Evolutionary conservation across 371 early-diverging fungal species (phyloP).

Genomic region (Mucor racemosus): DNA sequence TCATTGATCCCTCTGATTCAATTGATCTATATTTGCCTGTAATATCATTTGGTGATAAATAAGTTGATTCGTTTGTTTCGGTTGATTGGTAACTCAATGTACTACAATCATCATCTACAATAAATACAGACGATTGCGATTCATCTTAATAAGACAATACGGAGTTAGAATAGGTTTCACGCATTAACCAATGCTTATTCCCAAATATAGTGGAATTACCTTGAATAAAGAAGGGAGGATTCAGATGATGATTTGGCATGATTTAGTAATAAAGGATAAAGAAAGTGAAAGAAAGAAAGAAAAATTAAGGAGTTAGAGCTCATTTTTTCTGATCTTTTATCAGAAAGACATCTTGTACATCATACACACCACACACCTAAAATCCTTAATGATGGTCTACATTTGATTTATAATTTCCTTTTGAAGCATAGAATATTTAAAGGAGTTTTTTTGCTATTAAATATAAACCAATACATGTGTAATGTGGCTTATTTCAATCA

Average conservation of each 20-base stretch:
- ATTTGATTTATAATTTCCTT: neutral
- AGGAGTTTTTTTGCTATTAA: neutral
- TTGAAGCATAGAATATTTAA: constrained; percentile 2
- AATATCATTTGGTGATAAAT: constrained; percentile 7
- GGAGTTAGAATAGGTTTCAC: constrained; percentile 5
- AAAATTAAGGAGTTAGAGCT: neutral
- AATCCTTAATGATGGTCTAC: constrained; percentile 3
- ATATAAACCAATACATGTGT: neutral
- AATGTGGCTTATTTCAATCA: constrained; percentile 8
- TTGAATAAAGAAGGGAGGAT: constrained; percentile 16
- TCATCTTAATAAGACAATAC: constrained; percentile 6
- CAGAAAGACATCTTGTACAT: neutral
- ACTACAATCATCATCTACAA: constrained; percentile 22
- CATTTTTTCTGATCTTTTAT: neutral
- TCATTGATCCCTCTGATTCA: neutral
- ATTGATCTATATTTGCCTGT: neutral
- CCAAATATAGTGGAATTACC: constrained; percentile 15
- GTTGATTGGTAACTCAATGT: constrained; percentile 16
- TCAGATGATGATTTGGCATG: neutral
- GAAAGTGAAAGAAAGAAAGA: neutral
- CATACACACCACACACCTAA: neutral
- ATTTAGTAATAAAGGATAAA: neutral
- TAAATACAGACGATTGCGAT: constrained; percentile 4
- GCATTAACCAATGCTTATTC: neutral
- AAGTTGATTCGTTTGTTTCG: constrained; percentile 9